Conservation (phyloP, 2,329 filamentous ascomycete genomes). For the Trichophyton rubrum region DNA sequence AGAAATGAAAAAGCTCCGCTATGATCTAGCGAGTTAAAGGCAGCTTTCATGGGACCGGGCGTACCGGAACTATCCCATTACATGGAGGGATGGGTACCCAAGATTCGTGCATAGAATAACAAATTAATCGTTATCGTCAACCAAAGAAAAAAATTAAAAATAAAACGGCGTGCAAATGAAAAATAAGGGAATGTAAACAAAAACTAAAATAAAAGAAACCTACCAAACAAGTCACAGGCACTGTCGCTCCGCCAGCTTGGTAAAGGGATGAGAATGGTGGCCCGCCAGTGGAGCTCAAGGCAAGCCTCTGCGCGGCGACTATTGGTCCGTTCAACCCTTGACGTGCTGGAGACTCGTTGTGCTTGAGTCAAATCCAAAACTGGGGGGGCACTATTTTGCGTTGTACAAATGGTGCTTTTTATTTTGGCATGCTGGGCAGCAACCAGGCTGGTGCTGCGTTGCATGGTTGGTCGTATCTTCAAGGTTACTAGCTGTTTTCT, state of each 20-base stretch:
- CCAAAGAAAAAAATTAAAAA: constrained; percentile 4
- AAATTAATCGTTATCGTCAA: not conserved
- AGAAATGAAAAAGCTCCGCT: not conserved
- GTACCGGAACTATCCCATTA: constrained; percentile 6
- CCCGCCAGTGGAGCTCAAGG: not conserved
- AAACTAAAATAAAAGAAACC: constrained; percentile 3
- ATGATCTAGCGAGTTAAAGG: constrained; percentile 4
- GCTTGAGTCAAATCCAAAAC: constrained; percentile 3
- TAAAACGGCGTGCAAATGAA: constrained; percentile 4
- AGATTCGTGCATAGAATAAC: constrained; percentile 1
- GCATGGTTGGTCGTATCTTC: not conserved
- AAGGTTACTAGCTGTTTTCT: constrained; percentile 1
- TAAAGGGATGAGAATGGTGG: constrained; percentile 6
- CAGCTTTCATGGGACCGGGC: constrained; percentile 5
- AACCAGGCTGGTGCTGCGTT: not conserved
- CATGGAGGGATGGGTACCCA: constrained; percentile 3
- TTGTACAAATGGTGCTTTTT: not conserved
- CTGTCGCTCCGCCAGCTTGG: constrained; percentile 5
- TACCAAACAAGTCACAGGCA: constrained; percentile 5
- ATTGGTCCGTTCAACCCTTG: not conserved
- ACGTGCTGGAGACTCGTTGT: not conserved
- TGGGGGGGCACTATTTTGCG: not conserved
- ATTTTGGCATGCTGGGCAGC: constrained; percentile 1
- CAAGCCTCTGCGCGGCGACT: not conserved
- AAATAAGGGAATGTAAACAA: not conserved